Evolutionary conservation across 1,284 basidiomycete genomes (phyloP), one percentile per base, ranked within the genome.

Genomic region (Pisolithus thermaeus): DNA sequence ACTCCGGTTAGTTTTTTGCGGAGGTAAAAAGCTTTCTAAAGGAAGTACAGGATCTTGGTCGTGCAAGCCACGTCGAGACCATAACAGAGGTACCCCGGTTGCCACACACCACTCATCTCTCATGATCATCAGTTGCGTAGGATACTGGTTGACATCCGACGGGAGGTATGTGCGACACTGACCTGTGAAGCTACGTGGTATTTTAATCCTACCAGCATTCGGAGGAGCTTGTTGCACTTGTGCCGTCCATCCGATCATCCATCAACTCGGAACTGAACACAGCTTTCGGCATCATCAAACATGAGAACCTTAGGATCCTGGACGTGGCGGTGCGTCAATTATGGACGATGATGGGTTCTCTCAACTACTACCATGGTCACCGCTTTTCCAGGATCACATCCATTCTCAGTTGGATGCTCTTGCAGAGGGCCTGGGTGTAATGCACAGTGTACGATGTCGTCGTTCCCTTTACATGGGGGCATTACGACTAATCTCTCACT

Each of bases 231-330:
- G 58, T 64, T 52, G 59, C 54, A 20, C 50, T 69, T 50, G 52
- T 70, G 11, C 53, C 61, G 28, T 52, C 46, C 28, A 50, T 68
- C 28, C 58, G 60, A 52, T 56, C 65, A 32, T 59, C 61, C 49
- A 52, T 70, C 48, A 38, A 54, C 9, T 53, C 55, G 42, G 66
- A 66, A 51, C 40, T 69, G 8, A 52, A 47, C 45, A 49, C 56
- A 44, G 58, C 57, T 39, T 41, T 69, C 16, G 55, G 53, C 27
- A 51, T 67, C 52, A 64, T 69, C 18, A 57, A 64, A 51, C 63
- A 68, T 18, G 65, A 70, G 52, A 52, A 55, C 47, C 61, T 66
- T 32, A 61, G 57, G 43, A 67, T 64, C 55, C 50, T 55, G 23
- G 55, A 59, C 20, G 48, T 50, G 8, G 51, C 55, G 39, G 64